Conservation (phyloP, 139 green algal genomes). For the Closterium sp. region DNA sequence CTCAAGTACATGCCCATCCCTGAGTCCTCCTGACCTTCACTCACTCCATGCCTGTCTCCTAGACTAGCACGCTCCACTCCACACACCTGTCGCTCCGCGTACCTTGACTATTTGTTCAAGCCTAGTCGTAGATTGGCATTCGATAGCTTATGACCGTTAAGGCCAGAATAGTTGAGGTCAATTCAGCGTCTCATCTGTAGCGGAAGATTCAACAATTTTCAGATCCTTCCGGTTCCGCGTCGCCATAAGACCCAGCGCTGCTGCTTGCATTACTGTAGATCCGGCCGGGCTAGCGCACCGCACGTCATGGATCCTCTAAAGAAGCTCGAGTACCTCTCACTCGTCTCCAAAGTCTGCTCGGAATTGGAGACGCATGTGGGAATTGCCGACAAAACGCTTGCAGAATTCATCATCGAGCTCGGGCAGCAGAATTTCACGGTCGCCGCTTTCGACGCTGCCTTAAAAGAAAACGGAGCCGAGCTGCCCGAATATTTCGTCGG, state of each 20-base stretch:
- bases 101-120: not conserved
- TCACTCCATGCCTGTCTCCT: too few relatives aligned
- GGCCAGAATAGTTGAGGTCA: not conserved
- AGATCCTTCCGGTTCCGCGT: not conserved
- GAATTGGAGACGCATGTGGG: slow-evolving; percentile 94
- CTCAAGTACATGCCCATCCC: too few relatives aligned
- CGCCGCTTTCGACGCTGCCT: slow-evolving; percentile 49
- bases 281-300: not conserved
- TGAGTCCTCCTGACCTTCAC: too few relatives aligned
- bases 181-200: not conserved
- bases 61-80: too few relatives aligned
- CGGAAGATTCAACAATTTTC: not conserved
- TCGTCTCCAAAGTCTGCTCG: slow-evolving; percentile 89
- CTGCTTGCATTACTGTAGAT: not conserved
- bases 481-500: slow-evolving; percentile 79
- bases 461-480: slow-evolving; percentile 74
- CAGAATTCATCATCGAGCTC: slow-evolving; percentile 94
- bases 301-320: slow-evolving; percentile 61
- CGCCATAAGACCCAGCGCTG: not conserved
- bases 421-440: slow-evolving; percentile 48
- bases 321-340: slow-evolving; percentile 81
- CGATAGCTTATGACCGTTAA: not conserved
- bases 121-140: not conserved
- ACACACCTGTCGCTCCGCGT: too few relatives aligned
- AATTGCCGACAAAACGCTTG: slow-evolving; percentile 88